A percentile compares a stretch with the other conserved stretches of the same genome.
Conservation (phyloP, 2,329 filamentous ascomycete species). For the Fusarium musae region DNA sequence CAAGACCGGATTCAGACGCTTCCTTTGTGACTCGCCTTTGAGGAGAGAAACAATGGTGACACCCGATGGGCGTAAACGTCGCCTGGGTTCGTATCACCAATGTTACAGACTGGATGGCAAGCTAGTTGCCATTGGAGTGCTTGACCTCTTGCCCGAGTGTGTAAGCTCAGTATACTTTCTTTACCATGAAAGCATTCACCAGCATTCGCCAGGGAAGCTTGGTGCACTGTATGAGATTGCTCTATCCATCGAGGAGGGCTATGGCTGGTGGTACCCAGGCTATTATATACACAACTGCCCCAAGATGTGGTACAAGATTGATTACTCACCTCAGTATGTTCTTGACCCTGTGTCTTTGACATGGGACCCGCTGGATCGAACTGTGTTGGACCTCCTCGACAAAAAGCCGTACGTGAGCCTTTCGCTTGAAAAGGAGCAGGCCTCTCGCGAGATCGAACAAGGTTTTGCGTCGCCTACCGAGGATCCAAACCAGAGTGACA, state of each 20-base stretch:
- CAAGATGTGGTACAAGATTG: slow-evolving; percentile 88
- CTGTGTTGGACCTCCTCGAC: slow-evolving; percentile 62
- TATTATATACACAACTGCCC: slow-evolving; percentile 84
- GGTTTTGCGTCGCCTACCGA: not conserved
- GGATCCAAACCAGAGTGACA: slow-evolving; percentile 1
- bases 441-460: not conserved
- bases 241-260: slow-evolving; percentile 74
- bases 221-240: slow-evolving; percentile 79
- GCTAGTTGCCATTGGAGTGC: slow-evolving; percentile 78
- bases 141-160: slow-evolving; percentile 80
- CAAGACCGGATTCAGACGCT: slow-evolving; percentile 71
- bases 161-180: slow-evolving; percentile 88
- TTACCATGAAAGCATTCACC: slow-evolving; percentile 79
- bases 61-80: slow-evolving; percentile 62
- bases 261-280: slow-evolving; percentile 82
- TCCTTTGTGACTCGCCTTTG: slow-evolving; percentile 79
- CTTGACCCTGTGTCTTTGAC: slow-evolving; percentile 73
- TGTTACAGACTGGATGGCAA: slow-evolving; percentile 82
- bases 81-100: slow-evolving; percentile 81
- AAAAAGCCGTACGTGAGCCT: slow-evolving; percentile 67
- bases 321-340: slow-evolving; percentile 79
- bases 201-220: slow-evolving; percentile 78
- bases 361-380: slow-evolving; percentile 70
- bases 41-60: slow-evolving; percentile 56
- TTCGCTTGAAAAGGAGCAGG: slow-evolving; percentile 48